Conservation (phyloP, 768 basidiomycete genomes). For the Calocera cornea region DNA sequence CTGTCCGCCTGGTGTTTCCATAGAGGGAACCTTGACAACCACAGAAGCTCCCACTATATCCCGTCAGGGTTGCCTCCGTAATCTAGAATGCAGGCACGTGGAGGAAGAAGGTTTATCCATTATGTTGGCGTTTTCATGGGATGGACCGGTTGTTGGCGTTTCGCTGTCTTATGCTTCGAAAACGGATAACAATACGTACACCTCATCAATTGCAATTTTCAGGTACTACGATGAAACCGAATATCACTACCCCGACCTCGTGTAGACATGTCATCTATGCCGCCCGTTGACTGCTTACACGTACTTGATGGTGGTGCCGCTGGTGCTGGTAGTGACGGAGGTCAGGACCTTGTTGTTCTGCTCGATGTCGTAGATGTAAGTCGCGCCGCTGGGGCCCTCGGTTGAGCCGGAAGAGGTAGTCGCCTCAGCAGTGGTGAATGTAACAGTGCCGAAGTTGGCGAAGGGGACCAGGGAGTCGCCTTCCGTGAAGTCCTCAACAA, state of each 20-base stretch:
- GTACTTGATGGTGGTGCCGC: slow-evolving; percentile 21
- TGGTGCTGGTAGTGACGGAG: slow-evolving; percentile 18
- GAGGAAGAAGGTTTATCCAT: too few species aligned
- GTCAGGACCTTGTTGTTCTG: slow-evolving; percentile 25
- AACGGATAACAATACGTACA: too few species aligned
- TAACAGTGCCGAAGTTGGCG: slow-evolving; percentile 29
- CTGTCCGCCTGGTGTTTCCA: too few species aligned
- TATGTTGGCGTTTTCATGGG: too few species aligned
- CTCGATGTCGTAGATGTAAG: slow-evolving; percentile 26
- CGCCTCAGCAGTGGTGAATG: slow-evolving; percentile 26
- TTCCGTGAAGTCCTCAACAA: slow-evolving; percentile 25
- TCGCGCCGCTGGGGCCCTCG: slow-evolving; percentile 21
- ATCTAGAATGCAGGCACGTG: too few species aligned
- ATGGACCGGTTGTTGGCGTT: too few species aligned
- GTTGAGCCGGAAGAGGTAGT: slow-evolving; percentile 19
- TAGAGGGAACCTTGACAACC: too few species aligned
- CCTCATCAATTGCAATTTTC: too few species aligned
- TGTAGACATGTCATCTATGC: neutral
- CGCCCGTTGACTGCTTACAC: neutral
- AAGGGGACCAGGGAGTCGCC: slow-evolving; percentile 27
- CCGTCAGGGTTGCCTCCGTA: too few species aligned
- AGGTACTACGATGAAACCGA: too few species aligned
- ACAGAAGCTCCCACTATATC: too few species aligned
- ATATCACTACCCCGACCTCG: neutral
- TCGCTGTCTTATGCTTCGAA: too few species aligned